These are phyloP conservation scores for Tricholoma matsutake DNA, from an alignment of 768 basidiomycete genomes.

Conservation along the genomic window DNA sequence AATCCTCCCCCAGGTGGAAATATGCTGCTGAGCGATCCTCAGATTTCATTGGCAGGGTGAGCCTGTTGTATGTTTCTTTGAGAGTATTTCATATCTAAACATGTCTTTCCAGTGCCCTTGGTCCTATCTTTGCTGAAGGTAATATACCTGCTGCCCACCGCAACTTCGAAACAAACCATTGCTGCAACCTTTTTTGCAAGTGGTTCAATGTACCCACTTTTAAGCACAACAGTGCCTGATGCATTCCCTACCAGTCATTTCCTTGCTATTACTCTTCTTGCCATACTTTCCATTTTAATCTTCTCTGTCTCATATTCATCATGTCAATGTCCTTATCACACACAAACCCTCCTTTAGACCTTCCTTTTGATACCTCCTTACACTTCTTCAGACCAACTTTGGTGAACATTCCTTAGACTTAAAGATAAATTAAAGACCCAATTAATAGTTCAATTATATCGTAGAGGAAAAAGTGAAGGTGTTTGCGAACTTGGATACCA, in stretches of 20 bases:
- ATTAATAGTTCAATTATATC: background rate
- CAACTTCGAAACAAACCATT: background rate
- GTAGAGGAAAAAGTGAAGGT: too few species aligned
- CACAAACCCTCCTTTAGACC: background rate
- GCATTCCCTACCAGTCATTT: background rate
- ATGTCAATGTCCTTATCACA: background rate
- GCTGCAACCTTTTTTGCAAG: background rate
- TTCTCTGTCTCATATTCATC: background rate
- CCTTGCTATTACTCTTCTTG: background rate
- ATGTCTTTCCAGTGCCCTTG: background rate
- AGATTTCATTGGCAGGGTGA: too few species aligned
- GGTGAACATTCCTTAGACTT: background rate
- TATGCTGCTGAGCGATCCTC: background rate
- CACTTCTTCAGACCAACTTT: background rate
- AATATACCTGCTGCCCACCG: background rate
- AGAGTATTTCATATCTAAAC: background rate
- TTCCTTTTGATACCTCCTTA: background rate
- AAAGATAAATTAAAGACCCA: background rate
- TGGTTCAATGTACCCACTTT: background rate
- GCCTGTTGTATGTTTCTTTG: background rate
- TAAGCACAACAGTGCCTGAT: background rate
- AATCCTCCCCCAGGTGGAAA: background rate
- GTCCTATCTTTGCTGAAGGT: background rate
- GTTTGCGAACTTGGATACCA: too few species aligned
- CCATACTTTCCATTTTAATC: background rate